Evolutionary conservation across 108 stramenopile species (phyloP).

Genomic region (Bacterosira constricta): DNA sequence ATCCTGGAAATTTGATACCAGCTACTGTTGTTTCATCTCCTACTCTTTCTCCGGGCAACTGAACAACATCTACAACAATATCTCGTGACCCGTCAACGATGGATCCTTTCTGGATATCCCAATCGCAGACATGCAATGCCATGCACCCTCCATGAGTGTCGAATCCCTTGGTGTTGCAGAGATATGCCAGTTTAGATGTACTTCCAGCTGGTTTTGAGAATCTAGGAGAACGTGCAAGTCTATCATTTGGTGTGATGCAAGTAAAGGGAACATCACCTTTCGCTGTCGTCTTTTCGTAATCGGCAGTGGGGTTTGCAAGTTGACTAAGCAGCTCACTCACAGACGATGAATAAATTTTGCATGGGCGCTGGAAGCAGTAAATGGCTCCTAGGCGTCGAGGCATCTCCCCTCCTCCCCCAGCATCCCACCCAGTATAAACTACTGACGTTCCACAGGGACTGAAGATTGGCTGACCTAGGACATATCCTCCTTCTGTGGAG

Average conservation of each 20-base stretch:
- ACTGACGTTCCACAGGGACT: conserved; percentile 55
- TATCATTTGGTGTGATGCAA: conserved; percentile 54
- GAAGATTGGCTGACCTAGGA: conserved; percentile 67
- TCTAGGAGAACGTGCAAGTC: conserved; percentile 68
- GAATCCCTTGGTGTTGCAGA: conserved; percentile 61
- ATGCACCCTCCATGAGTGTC: conserved; percentile 74
- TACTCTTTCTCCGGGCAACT: conserved; percentile 30
- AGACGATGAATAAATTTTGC: conserved; percentile 66
- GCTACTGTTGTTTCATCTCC: conserved; percentile 25
- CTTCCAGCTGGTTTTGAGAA: conserved; percentile 41
- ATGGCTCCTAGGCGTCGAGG: conserved; percentile 75
- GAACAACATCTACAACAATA: conserved; percentile 38
- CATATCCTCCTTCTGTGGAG: conserved; percentile 39
- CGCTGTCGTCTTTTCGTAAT: neutral
- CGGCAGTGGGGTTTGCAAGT: conserved; percentile 25
- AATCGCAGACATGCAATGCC: conserved; percentile 53
- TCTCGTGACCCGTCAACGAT: conserved; percentile 17
- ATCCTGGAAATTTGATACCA: conserved; percentile 70
- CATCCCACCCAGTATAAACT: conserved; percentile 83
- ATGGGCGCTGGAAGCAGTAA: conserved; percentile 72
- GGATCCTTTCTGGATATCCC: conserved; percentile 29
- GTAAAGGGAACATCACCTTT: conserved; percentile 22
- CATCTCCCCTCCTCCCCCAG: conserved; percentile 64
- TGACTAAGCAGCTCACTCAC: conserved; percentile 43
- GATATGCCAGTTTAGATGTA: conserved; percentile 52